Evolutionary conservation across 2,329 filamentous ascomycete species (phyloP).

Genomic region (Pleoardoris graminearum): DNA sequence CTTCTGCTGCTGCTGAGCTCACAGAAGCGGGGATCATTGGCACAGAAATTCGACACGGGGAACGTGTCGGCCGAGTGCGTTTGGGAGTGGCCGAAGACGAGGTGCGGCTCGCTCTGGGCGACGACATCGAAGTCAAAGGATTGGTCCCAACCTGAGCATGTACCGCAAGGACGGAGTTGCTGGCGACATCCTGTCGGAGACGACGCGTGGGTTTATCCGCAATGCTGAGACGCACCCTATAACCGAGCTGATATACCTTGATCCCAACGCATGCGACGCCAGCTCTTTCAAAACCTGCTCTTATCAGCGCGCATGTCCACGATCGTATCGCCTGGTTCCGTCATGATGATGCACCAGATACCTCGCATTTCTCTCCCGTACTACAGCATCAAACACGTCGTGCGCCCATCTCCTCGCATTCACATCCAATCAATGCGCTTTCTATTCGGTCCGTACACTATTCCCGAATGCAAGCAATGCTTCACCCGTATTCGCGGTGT

Average conservation of each 20-base stretch:
- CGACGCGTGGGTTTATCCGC: background rate
- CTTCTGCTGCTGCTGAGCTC: constrained; percentile 76
- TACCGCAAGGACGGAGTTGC: background rate
- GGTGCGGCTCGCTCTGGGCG: constrained; percentile 81
- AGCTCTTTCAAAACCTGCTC: background rate
- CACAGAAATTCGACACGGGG: constrained; percentile 74
- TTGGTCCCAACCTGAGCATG: constrained; percentile 46
- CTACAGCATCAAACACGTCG: background rate
- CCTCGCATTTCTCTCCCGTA: constrained; percentile 1
- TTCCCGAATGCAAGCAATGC: background rate
- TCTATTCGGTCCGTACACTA: background rate
- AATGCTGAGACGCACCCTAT: background rate
- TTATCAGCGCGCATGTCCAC: constrained; percentile 1
- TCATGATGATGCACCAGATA: background rate
- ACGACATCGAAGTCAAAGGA: constrained; percentile 83
- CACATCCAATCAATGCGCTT: background rate
- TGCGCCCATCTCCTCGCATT: background rate
- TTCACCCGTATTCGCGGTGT: background rate
- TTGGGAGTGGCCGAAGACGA: constrained; percentile 89
- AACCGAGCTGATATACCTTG: constrained; percentile 2
- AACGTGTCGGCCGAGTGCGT: constrained; percentile 84
- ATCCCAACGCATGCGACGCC: background rate
- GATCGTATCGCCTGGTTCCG: constrained; percentile 5
- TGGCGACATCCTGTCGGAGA: background rate
- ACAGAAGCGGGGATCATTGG: constrained; percentile 87